Evolutionary conservation across 768 basidiomycete species (phyloP).

Genomic region (Psilocybe subaeruginosa): DNA sequence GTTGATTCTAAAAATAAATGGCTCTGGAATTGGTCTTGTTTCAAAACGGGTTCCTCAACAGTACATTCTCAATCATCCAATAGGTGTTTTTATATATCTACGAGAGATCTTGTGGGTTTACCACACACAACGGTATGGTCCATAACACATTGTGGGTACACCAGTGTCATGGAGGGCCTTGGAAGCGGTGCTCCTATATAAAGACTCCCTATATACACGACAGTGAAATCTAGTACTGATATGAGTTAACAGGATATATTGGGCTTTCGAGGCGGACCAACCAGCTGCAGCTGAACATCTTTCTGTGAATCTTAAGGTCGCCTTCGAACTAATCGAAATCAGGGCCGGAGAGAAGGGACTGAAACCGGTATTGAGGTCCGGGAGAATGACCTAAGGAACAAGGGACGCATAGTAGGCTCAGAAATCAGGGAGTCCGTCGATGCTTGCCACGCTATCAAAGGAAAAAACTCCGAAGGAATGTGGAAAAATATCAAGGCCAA

Average conservation of each 20-base stretch:
- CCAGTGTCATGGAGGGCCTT: constrained; percentile 15
- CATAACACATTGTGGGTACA: constrained; percentile 15
- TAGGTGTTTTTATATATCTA: background rate
- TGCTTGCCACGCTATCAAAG: constrained; percentile 1
- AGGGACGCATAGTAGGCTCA: constrained; percentile 4
- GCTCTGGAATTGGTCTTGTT: constrained; percentile 9
- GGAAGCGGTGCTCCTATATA: constrained; percentile 16
- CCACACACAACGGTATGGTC: constrained; percentile 18
- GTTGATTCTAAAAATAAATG: constrained; percentile 3
- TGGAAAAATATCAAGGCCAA: background rate
- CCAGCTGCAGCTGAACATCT: constrained; percentile 8
- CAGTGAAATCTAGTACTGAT: background rate
- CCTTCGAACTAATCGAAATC: constrained; percentile 17
- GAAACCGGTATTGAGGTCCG: constrained; percentile 13
- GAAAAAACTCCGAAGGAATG: background rate
- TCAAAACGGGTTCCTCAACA: constrained; percentile 18
- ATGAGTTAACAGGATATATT: constrained; percentile 10
- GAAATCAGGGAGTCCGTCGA: constrained; percentile 14
- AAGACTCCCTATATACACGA: background rate
- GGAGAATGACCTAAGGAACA: constrained; percentile 8
- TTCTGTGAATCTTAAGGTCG: constrained; percentile 5
- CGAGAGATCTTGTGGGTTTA: background rate
- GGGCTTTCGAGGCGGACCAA: constrained; percentile 17
- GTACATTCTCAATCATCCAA: constrained; percentile 14
- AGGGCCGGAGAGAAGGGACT: constrained; percentile 11